These are phyloP conservation scores for Sporothrix variecibatus DNA, from an alignment of 2,329 filamentous ascomycete genomes.

Conservation along the genomic window DNA sequence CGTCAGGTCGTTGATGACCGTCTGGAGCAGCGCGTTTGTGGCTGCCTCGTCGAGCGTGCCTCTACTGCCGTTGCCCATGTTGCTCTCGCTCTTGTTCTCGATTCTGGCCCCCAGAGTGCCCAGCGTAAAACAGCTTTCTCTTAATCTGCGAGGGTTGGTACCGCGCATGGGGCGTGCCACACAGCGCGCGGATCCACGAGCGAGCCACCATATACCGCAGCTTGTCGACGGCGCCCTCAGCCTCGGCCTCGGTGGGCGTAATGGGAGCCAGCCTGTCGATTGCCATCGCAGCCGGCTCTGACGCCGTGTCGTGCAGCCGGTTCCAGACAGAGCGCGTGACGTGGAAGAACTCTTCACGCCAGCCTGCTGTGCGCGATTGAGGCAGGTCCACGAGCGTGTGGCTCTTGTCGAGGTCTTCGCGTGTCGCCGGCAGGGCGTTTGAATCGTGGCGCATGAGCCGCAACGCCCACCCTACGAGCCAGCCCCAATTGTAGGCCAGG, in stretches of 20 bases:
- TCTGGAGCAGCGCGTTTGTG: constrained; percentile 49
- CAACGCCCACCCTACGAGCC: constrained; percentile 67
- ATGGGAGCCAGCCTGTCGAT: constrained; percentile 30
- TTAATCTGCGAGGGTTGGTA: constrained; percentile 53
- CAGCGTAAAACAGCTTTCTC: constrained; percentile 54
- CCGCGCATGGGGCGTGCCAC: constrained; percentile 52
- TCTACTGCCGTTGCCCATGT: not conserved
- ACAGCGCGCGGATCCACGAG: constrained; percentile 59
- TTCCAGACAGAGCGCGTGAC: constrained; percentile 56
- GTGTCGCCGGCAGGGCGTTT: constrained; percentile 51
- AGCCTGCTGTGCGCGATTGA: constrained; percentile 42
- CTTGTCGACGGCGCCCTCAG: not conserved
- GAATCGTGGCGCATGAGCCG: constrained; percentile 51
- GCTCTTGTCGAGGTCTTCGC: constrained; percentile 46
- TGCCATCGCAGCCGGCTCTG: constrained; percentile 47
- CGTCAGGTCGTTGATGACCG: constrained; percentile 52
- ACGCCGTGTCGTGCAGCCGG: constrained; percentile 57
- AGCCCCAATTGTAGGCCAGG: constrained; percentile 67
- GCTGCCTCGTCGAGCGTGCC: constrained; percentile 36
- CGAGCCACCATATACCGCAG: constrained; percentile 28
- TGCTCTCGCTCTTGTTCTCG: not conserved
- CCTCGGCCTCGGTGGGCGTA: constrained; percentile 20
- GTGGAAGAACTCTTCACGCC: constrained; percentile 61
- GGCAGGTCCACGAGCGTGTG: constrained; percentile 42
- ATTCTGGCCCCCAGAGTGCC: constrained; percentile 36